A percentile compares a stretch with the other conserved stretches of the same genome.
Conservation (phyloP, 306 rosid genomes). For the cucumber (Cucumis sativus) region DNA sequence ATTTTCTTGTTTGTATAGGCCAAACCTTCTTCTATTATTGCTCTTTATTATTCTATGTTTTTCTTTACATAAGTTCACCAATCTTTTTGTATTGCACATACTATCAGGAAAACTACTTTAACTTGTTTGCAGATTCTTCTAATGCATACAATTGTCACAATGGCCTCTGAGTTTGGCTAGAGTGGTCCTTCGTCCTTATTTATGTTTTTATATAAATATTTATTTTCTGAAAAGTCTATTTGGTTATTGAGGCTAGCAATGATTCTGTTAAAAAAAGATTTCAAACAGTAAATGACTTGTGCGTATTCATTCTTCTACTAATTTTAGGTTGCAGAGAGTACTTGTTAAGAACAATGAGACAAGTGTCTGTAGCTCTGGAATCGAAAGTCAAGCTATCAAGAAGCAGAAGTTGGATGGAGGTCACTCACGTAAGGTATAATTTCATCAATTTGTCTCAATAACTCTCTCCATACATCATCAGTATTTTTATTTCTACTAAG, state of each 20-base stretch:
- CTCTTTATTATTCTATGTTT: not conserved
- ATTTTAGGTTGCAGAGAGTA: slow-evolving; percentile 51
- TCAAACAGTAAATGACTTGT: not conserved
- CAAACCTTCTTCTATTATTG: not conserved
- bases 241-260: not conserved
- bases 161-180: not conserved
- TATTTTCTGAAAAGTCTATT: not conserved
- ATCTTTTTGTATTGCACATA: not conserved
- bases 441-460: not conserved
- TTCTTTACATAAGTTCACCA: slow-evolving; percentile 10
- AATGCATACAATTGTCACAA: not conserved
- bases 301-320: not conserved
- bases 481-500: too few species aligned
- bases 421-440: slow-evolving; percentile 50
- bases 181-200: not conserved
- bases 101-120: not conserved
- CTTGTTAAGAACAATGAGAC: slow-evolving; percentile 35
- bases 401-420: slow-evolving; percentile 89
- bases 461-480: not conserved
- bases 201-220: too few species aligned
- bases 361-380: slow-evolving; percentile 33
- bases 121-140: not conserved
- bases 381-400: slow-evolving; percentile 75
- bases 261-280: not conserved
- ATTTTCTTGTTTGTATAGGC: not conserved